Conservation (phyloP, 2,329 filamentous ascomycete species). For the Orbilia brochopaga region DNA sequence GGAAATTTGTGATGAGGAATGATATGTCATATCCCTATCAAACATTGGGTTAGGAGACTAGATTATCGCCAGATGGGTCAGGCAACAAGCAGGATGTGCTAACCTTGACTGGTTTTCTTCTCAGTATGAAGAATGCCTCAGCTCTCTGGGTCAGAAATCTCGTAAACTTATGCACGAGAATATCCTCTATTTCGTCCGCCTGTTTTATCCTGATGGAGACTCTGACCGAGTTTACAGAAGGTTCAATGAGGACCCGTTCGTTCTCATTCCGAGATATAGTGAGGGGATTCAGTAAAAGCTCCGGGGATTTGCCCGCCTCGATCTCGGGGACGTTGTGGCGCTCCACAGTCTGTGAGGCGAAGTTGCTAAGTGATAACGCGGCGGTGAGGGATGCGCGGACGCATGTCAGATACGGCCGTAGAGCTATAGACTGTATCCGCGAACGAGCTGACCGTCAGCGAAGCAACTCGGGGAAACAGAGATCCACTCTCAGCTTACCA, state of each 20-base stretch:
- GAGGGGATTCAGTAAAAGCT: constrained; percentile 89
- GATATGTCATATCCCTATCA: constrained; percentile 93
- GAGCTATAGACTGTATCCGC: constrained; percentile 80
- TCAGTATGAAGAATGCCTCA: constrained; percentile 94
- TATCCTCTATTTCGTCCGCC: constrained; percentile 97
- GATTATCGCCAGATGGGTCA: constrained; percentile 10
- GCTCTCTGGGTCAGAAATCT: constrained; percentile 94
- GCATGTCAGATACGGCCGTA: constrained; percentile 94
- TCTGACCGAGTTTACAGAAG: constrained; percentile 93
- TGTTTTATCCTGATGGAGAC: constrained; percentile 99
- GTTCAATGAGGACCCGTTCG: constrained; percentile 93
- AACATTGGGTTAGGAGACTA: constrained; percentile 1
- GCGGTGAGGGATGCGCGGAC: constrained; percentile 93
- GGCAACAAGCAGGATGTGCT: constrained; percentile 51
- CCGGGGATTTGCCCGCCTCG: constrained; percentile 88
- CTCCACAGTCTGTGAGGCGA: constrained; percentile 94
- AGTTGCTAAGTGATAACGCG: constrained; percentile 92
- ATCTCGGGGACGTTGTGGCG: constrained; percentile 98
- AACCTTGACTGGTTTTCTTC: constrained; percentile 94
- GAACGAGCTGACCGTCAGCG: neutral
- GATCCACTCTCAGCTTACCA: constrained; percentile 16
- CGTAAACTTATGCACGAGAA: constrained; percentile 97
- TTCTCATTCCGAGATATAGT: constrained; percentile 94
- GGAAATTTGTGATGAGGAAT: constrained; percentile 97
- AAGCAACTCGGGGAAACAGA: neutral